Percentiles rank a stretch among this genome's conserved stretches.
Conservation (phyloP, 345 rosid species). For the Murraya paniculata region DNA sequence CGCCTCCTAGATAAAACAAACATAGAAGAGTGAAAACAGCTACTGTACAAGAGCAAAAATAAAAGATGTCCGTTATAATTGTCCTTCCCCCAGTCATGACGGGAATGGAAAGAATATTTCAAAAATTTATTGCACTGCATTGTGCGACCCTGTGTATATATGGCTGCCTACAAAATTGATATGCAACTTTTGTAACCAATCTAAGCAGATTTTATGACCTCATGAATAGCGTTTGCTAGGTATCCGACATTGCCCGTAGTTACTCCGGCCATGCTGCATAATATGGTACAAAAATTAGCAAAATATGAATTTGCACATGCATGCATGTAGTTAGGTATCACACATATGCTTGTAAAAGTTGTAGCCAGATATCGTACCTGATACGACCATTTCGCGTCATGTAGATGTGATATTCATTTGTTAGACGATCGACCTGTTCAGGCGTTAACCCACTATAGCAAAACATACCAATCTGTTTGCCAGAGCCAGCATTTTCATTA, state of each 20-base stretch:
- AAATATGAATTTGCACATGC: not conserved
- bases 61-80: not conserved
- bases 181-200: not conserved
- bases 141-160: not conserved
- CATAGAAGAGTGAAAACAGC: not conserved
- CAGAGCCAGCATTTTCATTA: not conserved
- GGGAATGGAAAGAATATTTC: not conserved
- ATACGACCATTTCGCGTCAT: constrained; percentile 93
- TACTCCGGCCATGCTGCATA: constrained; percentile 91
- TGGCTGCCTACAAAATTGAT: not conserved
- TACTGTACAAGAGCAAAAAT: not conserved
- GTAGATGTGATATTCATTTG: constrained; percentile 76
- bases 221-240: constrained; percentile 84
- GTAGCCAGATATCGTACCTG: constrained; percentile 39
- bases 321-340: not conserved
- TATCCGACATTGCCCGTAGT: constrained; percentile 78
- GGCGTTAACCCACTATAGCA: constrained; percentile 95
- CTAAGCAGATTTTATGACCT: constrained; percentile 61
- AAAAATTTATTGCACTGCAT: not conserved
- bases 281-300: constrained; percentile 6
- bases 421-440: constrained; percentile 82
- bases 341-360: not conserved
- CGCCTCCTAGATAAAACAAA: not conserved
- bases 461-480: constrained; percentile 89
- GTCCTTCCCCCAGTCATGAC: not conserved